Conservation (phyloP, 2,329 filamentous ascomycete species). For the Colletotrichum sp. region DNA sequence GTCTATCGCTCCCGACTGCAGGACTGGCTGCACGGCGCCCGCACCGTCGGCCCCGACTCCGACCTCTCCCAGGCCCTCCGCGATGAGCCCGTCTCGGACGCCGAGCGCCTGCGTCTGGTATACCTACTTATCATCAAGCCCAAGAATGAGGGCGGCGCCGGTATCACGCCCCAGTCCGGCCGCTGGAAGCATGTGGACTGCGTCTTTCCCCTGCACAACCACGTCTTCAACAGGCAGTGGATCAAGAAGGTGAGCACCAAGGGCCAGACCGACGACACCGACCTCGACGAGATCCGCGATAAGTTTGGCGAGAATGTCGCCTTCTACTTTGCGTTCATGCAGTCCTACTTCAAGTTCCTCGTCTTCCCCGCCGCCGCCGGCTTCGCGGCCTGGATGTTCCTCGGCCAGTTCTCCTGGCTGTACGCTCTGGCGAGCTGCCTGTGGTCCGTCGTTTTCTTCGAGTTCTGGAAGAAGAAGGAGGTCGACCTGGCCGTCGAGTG, state of each 20-base stretch:
- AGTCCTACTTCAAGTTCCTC: conserved; percentile 87
- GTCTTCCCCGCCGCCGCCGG: conserved; percentile 83
- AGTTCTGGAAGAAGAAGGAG: conserved; percentile 96
- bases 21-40: conserved; percentile 92
- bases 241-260: conserved; percentile 77
- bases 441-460: conserved; percentile 91
- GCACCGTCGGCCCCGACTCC: conserved; percentile 75
- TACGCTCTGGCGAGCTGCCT: conserved; percentile 81
- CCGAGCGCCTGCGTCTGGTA: conserved; percentile 86
- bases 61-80: conserved; percentile 73
- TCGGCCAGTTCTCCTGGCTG: conserved; percentile 82
- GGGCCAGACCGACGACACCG: conserved; percentile 67
- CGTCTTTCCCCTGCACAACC: conserved; percentile 82
- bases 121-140: conserved; percentile 83
- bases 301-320: conserved; percentile 84
- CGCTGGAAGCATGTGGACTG: conserved; percentile 76
- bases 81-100: conserved; percentile 80
- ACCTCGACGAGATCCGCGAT: conserved; percentile 77
- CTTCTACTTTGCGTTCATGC: conserved; percentile 94
- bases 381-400: conserved; percentile 76
- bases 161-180: conserved; percentile 71
- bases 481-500: conserved; percentile 84
- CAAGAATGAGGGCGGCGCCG: conserved; percentile 77
- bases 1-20: conserved; percentile 87
- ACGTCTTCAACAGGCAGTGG: conserved; percentile 75